Evolutionary conservation across 495 filamentous ascomycete species (phyloP).

Genomic region (Neurospora tetrasperma): DNA sequence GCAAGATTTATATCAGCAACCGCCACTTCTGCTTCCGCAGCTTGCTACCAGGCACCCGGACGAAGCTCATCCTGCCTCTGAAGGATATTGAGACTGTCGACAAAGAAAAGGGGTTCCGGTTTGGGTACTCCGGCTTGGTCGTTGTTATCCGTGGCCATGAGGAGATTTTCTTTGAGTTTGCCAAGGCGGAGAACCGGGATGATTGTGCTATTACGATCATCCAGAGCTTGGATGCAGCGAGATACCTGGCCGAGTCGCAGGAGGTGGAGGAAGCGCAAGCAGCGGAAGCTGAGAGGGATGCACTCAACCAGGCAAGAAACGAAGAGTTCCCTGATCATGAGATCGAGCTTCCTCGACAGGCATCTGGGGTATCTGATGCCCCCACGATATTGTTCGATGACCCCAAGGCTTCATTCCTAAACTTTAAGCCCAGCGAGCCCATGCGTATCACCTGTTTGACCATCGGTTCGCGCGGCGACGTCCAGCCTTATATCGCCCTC

Average conservation of each 20-base stretch:
- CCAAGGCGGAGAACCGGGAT: conserved; percentile 62
- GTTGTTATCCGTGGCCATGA: conserved; percentile 89
- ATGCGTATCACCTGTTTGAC: conserved; percentile 88
- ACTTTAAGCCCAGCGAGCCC: conserved; percentile 81
- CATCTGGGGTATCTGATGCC: conserved; percentile 41
- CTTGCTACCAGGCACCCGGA: conserved; percentile 77
- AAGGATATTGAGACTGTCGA: conserved; percentile 90
- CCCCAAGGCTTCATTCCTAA: conserved; percentile 79
- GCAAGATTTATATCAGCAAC: conserved; percentile 91
- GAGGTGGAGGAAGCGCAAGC: conserved; percentile 62
- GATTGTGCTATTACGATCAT: conserved; percentile 79
- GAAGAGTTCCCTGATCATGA: conserved; percentile 51
- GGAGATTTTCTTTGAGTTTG: conserved; percentile 95
- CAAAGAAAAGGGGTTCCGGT: conserved; percentile 90
- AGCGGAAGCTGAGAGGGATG: conserved; percentile 72
- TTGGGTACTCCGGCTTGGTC: conserved; percentile 85
- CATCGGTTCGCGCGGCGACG: conserved; percentile 91
- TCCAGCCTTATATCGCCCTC: conserved; percentile 94
- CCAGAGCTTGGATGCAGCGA: conserved; percentile 60
- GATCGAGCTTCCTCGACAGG: conserved; percentile 43
- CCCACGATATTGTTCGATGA: conserved; percentile 85
- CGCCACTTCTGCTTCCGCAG: conserved; percentile 92
- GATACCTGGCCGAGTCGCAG: conserved; percentile 64
- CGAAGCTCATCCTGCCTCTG: conserved; percentile 84
- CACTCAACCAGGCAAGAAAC: conserved; percentile 67